Base-by-base conservation (phyloP, 495 filamentous ascomycete genomes). In the Talaromyces liani region DNA sequence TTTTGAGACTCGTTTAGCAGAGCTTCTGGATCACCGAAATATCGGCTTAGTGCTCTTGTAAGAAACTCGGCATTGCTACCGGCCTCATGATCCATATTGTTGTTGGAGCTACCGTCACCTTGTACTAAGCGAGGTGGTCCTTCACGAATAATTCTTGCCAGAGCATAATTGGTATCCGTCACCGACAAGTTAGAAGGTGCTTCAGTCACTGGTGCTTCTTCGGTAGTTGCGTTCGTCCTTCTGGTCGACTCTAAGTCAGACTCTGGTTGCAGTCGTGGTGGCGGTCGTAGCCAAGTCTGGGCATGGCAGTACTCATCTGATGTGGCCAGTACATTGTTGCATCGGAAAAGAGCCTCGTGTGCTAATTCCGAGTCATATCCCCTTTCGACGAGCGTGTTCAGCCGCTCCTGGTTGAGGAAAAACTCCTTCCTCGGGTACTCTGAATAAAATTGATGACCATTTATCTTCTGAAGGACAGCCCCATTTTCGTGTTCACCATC, bases 301-400 rank as follows among this genome's bases (percentile, higher is more conserved):
- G 82, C 83, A 54, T 76, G 81, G 72, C 91, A 94, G 68, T 97
- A 97, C 65, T 93, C 89, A 41, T 78, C 71, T 9, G 91, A 88
- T 8, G 79, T 70, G 6, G 71, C 69, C 10, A 73, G 67, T 29
- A 82, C 80, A 63, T 91, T 90, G 63, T 89, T 87, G 71, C 92
- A 92, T 25, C 93, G 85, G 69, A 89, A 96, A 4, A 93, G 74
- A 18, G 90, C 91, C 73, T 97, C 92, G n/a, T 79, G 80, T 14
- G 82, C 87, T 29, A 96, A 75, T 8, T 84, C 82, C 29, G 77
- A 69, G 33, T 83, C 79, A 63, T 75, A 86, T 0, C 82, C 82
- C 55, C 80, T 71, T 18, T 76, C 79, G 41, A 69, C 71, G 33
- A 88, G 65, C 25, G 71, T 65, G 45, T 68, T 70, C 2, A 80